Conservation (phyloP, 2,329 filamentous ascomycete species). For the Chaetomiaceae sp. region DNA sequence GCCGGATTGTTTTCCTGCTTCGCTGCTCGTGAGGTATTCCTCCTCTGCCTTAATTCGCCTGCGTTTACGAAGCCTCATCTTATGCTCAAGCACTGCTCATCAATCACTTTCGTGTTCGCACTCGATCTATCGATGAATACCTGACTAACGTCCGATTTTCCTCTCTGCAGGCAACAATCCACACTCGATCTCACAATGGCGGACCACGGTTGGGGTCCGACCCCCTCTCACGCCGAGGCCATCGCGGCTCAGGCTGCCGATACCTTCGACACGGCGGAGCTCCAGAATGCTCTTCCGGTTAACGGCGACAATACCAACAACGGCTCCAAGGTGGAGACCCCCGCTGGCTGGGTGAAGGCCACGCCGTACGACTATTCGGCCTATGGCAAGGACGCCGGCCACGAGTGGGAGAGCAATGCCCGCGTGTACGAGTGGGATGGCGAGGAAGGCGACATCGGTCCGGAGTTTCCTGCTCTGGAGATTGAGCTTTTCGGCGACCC, state of each 20-base stretch:
- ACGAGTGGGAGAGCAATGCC: conserved; percentile 51
- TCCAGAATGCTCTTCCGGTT: conserved; percentile 27
- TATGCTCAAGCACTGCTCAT: background rate
- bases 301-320: conserved; percentile 7
- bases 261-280: conserved; percentile 14
- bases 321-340: conserved; percentile 10
- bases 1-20: too few relatives aligned
- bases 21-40: background rate
- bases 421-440: conserved; percentile 77
- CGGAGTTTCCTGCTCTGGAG: conserved; percentile 66
- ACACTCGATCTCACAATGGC: conserved; percentile 12
- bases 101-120: background rate
- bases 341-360: conserved; percentile 43
- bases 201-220: conserved; percentile 6
- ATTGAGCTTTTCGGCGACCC: conserved; percentile 65
- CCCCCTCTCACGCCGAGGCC: background rate
- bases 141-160: background rate
- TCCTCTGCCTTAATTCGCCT: background rate
- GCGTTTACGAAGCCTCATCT: background rate
- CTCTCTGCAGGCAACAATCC: background rate
- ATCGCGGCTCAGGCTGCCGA: background rate
- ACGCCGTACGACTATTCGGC: conserved; percentile 38
- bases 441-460: conserved; percentile 81
- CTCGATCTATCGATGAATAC: background rate
- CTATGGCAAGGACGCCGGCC: conserved; percentile 19